Base-by-base conservation (phyloP, 148 eudicot genomes). In the Cornus controversa region DNA sequence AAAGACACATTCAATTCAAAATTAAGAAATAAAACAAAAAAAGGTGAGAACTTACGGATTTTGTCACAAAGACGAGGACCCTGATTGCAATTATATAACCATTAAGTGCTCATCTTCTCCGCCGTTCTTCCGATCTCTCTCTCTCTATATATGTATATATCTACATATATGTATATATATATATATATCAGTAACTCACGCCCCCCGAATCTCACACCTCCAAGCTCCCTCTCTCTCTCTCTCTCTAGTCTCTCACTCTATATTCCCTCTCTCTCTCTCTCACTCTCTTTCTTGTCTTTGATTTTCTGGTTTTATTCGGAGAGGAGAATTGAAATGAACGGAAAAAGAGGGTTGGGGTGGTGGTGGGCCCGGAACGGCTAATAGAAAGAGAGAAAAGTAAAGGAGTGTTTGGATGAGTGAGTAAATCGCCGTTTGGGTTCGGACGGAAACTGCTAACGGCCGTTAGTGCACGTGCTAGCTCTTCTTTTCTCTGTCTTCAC, bases 351-450 rank as follows among this genome's bases (percentile, higher is more conserved):
- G 54, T 8, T 20, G 74, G 24, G 62, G 16, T 15, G 62, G 74
- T 71, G 63, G 74, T 45, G 74, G 74, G 63, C 36, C 74, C 74
- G 57, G 37, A 50, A 47, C 23, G n/a, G 74, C 63, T 50, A 26
- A 18, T 27, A 27, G 28, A 50, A 15, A 50, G 10, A n/a, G 5
- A 53, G 15, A 15, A 22, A 34, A 31, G 34, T 31, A 31, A 25
- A 7, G 54, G 29, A 5, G 58, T n/a, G 71, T 23, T 25, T 53
- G 24, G 58, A n/a, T 50, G 60, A 54, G 45, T 6, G 45, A 6
- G 45, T 0, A 6, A 40, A 13, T 50, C 58, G 73, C 22, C 73
- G 16, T 25, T 27, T 45, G 31, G 34, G 27, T 11, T 50, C 4
- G 15, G 1, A 36, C 73, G 58, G 29, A 45, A 70, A 50, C 18